Evolutionary conservation across 2,329 filamentous ascomycete species (phyloP).

Genomic region (Byssoonygena ceratinophila): DNA sequence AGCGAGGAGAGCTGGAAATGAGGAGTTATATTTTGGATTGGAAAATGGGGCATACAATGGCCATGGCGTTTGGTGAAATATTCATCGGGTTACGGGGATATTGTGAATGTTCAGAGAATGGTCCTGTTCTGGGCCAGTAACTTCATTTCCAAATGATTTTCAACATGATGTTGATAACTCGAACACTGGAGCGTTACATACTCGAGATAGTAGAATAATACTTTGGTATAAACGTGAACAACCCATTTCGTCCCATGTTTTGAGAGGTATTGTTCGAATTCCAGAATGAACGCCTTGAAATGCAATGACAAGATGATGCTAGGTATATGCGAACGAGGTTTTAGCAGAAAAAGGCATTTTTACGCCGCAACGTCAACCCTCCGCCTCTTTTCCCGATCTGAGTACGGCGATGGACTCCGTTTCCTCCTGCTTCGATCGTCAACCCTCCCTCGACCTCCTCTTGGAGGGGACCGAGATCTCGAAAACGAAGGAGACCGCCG

Average conservation of each 20-base stretch:
- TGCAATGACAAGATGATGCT: background rate
- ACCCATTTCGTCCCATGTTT: background rate
- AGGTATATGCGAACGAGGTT: background rate
- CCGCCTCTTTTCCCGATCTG: constrained; percentile 35
- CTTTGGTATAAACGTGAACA: background rate
- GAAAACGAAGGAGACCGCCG: constrained; percentile 40
- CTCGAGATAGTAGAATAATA: no score
- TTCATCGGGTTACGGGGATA: background rate
- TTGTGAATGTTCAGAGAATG: background rate
- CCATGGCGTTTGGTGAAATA: no score
- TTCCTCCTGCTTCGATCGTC: constrained; percentile 28
- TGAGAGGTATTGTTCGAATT: background rate
- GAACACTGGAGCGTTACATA: background rate
- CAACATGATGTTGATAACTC: no score
- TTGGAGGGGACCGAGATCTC: constrained; percentile 20
- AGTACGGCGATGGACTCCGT: constrained; percentile 35
- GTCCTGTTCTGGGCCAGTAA: background rate
- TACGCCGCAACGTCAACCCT: constrained; percentile 22
- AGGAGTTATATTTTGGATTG: background rate
- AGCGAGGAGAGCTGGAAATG: background rate
- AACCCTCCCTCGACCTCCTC: constrained; percentile 36
- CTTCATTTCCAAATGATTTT: background rate
- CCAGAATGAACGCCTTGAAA: constrained; percentile 4
- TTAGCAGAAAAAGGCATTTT: background rate
- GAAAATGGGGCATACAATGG: no score